These are phyloP conservation scores for Elsinoe australis DNA, from an alignment of 2,329 filamentous ascomycete genomes.

Conservation along the genomic window DNA sequence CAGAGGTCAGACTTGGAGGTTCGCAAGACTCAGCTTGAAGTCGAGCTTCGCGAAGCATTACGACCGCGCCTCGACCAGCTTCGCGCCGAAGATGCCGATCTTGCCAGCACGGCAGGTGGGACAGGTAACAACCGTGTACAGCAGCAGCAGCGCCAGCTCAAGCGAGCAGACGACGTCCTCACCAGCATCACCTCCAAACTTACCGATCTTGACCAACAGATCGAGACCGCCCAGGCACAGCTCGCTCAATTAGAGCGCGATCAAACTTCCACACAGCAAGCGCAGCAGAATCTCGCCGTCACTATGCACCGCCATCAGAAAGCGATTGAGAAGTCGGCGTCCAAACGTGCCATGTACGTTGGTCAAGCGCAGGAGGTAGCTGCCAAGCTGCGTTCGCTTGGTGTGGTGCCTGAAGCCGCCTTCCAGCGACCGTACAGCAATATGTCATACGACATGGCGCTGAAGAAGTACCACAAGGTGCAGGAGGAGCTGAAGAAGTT, in stretches of 20 bases:
- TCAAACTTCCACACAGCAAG: slow-evolving; percentile 57
- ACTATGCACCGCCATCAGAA: slow-evolving; percentile 81
- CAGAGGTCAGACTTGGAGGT: slow-evolving; percentile 69
- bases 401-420: slow-evolving; percentile 86
- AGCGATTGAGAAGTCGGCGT: slow-evolving; percentile 82
- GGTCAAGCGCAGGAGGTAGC: slow-evolving; percentile 72
- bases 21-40: slow-evolving; percentile 74
- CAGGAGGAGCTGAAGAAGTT: slow-evolving; percentile 94
- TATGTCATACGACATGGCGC: slow-evolving; percentile 61
- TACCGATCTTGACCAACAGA: slow-evolving; percentile 63
- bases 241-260: slow-evolving; percentile 53
- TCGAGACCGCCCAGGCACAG: slow-evolving; percentile 52
- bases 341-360: slow-evolving; percentile 73
- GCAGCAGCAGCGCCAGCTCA: slow-evolving; percentile 72
- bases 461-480: slow-evolving; percentile 73
- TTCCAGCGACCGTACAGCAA: slow-evolving; percentile 77
- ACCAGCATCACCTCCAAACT: slow-evolving; percentile 61
- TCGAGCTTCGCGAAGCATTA: slow-evolving; percentile 82
- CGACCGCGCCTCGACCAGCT: slow-evolving; percentile 82
- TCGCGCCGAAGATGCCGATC: slow-evolving; percentile 65
- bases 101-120: slow-evolving; percentile 35
- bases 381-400: slow-evolving; percentile 84
- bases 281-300: slow-evolving; percentile 66
- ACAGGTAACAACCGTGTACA: slow-evolving; percentile 54
- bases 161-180: slow-evolving; percentile 64